Conservation (phyloP, 2,329 filamentous ascomycete species). For the Coniochaeta ligniaria region DNA sequence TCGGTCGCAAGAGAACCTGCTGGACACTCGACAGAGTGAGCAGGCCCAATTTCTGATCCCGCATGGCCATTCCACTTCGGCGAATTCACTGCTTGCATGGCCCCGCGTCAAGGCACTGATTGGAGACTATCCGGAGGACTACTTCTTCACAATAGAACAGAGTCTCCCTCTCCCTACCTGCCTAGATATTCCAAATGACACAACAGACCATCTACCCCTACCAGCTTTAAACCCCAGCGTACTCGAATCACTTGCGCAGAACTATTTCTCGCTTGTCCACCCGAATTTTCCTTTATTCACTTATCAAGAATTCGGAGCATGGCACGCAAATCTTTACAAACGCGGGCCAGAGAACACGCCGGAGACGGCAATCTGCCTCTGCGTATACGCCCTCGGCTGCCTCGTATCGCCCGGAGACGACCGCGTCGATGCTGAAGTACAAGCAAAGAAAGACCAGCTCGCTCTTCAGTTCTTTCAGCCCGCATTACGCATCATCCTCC, state of each 20-base stretch:
- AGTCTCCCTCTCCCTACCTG: constrained; percentile 13
- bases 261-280: constrained; percentile 18
- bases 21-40: neutral
- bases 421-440: neutral
- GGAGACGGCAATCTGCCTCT: constrained; percentile 21
- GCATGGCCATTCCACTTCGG: constrained; percentile 20
- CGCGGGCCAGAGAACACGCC: constrained; percentile 13
- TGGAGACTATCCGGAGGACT: constrained; percentile 19
- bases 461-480: constrained; percentile 21
- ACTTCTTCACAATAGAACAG: constrained; percentile 20
- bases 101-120: constrained; percentile 19
- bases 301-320: constrained; percentile 14
- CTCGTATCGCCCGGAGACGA: constrained; percentile 15
- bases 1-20: constrained; percentile 3
- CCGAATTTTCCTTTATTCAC: constrained; percentile 20
- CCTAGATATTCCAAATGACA: constrained; percentile 12
- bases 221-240: constrained; percentile 1
- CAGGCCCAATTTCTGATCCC: constrained; percentile 11
- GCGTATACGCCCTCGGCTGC: constrained; percentile 20
- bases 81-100: constrained; percentile 18
- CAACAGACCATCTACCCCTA: neutral
- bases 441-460: neutral
- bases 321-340: constrained; percentile 16
- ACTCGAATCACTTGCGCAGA: constrained; percentile 15
- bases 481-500: constrained; percentile 19